Evolutionary conservation across 1,284 basidiomycete species (phyloP), one percentile per base, ranked within the genome.

Genomic region (Pyrrhoderma noxium): DNA sequence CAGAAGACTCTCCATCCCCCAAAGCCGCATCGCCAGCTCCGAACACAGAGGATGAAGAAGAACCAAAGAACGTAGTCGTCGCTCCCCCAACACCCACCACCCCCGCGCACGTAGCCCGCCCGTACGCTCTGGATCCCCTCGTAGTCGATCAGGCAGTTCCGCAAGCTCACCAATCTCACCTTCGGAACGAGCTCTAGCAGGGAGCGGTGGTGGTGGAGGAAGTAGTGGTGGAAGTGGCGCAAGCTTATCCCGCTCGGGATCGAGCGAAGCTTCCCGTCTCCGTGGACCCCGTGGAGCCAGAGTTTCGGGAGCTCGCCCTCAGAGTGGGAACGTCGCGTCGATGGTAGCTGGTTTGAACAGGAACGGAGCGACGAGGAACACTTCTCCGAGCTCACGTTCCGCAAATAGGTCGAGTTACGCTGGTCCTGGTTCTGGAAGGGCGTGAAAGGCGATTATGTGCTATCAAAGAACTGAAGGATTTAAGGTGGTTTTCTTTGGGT

Each of bases 291-390:
- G 82, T 51, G 64, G 71, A 27, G 68, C 74, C 19, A 69, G 75
- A 36, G 68, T 67, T n/a, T 71, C 73, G 19, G 67, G 76, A 45
- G 54, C 63, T 5, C 66, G 51, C 27, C 37, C 34, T 2, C 23
- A 44, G 3, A 46, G 52, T 19, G 68, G 71, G 31, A 64, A 74
- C 9, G 79, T 84, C 43, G 74, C 76, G 56, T 73, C 64, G 49
- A 67, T 80, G 65, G 72, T 80, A 39, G 73, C 74, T 44, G 79
- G 67, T 59, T 58, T 85, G 57, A 83, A 82, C 60, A 71, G 73
- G 2, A 51, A 27, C 23, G 46, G 52, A 21, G 50, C 47, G 25
- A 31, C 27, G 27, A 31, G 27, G 11, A 31, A 31, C 27, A 18
- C 45, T n/a, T 43, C 44, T 13, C 31, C 57, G 27, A 50, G 27